Evolutionary conservation across 1,139 yeast species (phyloP).

Genomic region (Lodderomyces pseudojiufengensis): DNA sequence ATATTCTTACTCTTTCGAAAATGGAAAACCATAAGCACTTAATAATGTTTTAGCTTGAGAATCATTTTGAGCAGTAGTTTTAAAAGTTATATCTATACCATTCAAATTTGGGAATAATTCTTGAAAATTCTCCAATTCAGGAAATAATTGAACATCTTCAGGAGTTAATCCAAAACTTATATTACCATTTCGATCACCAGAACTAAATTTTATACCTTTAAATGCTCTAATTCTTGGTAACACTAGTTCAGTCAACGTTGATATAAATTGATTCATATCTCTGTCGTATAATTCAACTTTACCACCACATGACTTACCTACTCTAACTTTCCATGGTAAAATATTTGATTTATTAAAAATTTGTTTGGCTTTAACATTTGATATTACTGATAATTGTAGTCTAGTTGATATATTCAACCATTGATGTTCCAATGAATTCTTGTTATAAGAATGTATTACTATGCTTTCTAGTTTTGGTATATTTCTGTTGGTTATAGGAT

Average conservation of each 20-base stretch:
- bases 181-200: constrained; percentile 87
- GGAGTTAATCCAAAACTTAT: constrained; percentile 79
- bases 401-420: constrained; percentile 76
- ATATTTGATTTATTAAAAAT: constrained; percentile 76
- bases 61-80: constrained; percentile 88
- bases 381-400: constrained; percentile 85
- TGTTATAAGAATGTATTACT: constrained; percentile 71
- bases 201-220: constrained; percentile 65
- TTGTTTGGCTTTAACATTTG: constrained; percentile 79
- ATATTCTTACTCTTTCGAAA: constrained; percentile 29
- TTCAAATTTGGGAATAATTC: constrained; percentile 86
- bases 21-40: constrained; percentile 82
- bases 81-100: constrained; percentile 82
- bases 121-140: constrained; percentile 88
- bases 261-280: constrained; percentile 80
- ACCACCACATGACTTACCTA: constrained; percentile 91
- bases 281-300: constrained; percentile 74
- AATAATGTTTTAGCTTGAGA: constrained; percentile 85
- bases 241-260: constrained; percentile 86
- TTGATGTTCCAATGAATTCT: constrained; percentile 67
- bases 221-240: constrained; percentile 91
- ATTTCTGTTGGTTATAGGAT: constrained; percentile 60
- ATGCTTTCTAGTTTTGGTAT: constrained; percentile 69
- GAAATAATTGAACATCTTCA: constrained; percentile 78
- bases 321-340: constrained; percentile 82